Conservation (phyloP, 2,329 filamentous ascomycete genomes). For the Pestalotiopsis fici region DNA sequence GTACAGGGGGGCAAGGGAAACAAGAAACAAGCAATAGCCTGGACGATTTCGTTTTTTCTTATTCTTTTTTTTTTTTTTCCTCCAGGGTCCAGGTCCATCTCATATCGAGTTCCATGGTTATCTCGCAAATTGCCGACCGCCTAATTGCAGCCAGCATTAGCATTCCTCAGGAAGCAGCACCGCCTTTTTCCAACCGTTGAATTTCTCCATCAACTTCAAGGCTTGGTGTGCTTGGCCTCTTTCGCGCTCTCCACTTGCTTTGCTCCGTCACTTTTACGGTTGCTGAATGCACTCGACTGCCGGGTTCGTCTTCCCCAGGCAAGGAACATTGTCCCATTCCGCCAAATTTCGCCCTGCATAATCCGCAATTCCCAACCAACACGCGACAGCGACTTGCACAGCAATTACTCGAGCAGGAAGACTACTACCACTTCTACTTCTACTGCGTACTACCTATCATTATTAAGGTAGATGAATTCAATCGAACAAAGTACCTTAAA, state of each 20-base stretch:
- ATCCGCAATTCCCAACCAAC: not conserved
- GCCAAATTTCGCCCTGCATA: not conserved
- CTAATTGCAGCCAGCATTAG: not conserved
- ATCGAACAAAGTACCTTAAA: constrained; percentile 2
- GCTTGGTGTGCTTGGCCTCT: not conserved
- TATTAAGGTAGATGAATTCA: not conserved
- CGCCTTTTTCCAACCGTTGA: not conserved
- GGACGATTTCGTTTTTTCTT: no score
- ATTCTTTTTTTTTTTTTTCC: no score
- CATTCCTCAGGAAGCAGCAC: not conserved
- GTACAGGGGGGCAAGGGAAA: not conserved
- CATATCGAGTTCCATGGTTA: no score
- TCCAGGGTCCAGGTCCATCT: no score
- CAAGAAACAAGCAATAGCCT: not conserved
- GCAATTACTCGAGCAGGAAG: not conserved
- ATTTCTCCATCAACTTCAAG: not conserved
- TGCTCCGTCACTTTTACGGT: not conserved
- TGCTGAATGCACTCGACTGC: not conserved
- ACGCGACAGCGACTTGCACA: not conserved
- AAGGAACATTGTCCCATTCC: not conserved
- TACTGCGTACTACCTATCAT: not conserved
- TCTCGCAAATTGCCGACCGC: not conserved
- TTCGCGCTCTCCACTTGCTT: not conserved
- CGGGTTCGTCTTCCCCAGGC: not conserved
- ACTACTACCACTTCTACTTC: not conserved